Conservation (phyloP, 1,284 basidiomycete species). For the Irpex sp. region DNA sequence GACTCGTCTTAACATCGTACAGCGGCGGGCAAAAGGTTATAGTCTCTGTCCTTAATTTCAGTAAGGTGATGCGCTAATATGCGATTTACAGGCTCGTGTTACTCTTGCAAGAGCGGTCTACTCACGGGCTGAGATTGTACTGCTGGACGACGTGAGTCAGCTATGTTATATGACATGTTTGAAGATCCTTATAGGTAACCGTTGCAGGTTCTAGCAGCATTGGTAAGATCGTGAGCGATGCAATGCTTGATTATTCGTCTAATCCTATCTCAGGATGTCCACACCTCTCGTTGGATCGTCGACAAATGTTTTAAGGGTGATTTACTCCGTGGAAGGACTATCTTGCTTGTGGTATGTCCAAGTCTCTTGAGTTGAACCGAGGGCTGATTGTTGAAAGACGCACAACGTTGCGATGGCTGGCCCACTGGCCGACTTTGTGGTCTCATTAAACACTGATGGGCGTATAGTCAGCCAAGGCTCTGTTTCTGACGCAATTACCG, state of each 20-base stretch:
- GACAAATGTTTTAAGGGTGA: conserved; percentile 73
- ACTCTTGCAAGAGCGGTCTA: conserved; percentile 70
- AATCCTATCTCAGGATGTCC: conserved; percentile 36
- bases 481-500: conserved; percentile 38
- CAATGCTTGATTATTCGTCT: neutral
- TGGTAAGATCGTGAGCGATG: conserved; percentile 18
- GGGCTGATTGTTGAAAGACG: conserved; percentile 11
- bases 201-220: conserved; percentile 41
- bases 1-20: conserved; percentile 2
- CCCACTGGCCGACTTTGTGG: conserved; percentile 60
- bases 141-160: conserved; percentile 51
- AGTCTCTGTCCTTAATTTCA: neutral
- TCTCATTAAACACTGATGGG: conserved; percentile 53
- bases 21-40: conserved; percentile 69
- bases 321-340: conserved; percentile 62
- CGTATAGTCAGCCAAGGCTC: conserved; percentile 43
- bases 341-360: conserved; percentile 62
- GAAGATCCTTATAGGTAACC: neutral
- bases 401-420: conserved; percentile 50
- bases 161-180: neutral
- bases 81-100: conserved; percentile 47
- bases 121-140: conserved; percentile 50
- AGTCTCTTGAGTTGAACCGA: neutral
- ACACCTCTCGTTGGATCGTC: conserved; percentile 75
- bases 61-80: conserved; percentile 49